phyloP scores from a whole-genome alignment of 2,329 filamentous ascomycete species.

The Arachnopeziza araneosa region DNA sequence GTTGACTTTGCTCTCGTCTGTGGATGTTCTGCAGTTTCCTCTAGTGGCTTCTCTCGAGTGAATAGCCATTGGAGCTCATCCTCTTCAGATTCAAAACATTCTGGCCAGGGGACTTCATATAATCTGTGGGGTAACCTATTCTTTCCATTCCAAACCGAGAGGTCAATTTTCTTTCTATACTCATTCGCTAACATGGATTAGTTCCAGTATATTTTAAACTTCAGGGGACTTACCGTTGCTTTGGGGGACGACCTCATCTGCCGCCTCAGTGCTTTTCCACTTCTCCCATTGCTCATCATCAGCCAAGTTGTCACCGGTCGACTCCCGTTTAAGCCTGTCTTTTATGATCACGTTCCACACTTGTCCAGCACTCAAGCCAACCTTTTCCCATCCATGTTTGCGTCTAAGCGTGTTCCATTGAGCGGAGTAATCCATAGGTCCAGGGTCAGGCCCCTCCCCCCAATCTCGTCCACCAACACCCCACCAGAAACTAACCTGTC shows the following conservation, averaged over 20 bases:
- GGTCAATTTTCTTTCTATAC: neutral
- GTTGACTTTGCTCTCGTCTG: neutral
- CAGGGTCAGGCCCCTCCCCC: neutral
- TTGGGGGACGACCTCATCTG: neutral
- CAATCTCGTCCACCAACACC: constrained; percentile 19
- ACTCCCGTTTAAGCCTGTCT: constrained; percentile 19
- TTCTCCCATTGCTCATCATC: constrained; percentile 18
- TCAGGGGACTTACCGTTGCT: neutral
- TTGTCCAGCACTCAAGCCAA: constrained; percentile 14
- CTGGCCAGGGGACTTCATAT: neutral
- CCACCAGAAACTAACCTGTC: constrained; percentile 26
- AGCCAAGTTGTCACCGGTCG: constrained; percentile 10
- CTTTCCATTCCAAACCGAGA: neutral
- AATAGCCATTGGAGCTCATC: constrained; percentile 15
- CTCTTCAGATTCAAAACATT: constrained; percentile 6
- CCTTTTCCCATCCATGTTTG: neutral
- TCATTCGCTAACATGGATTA: neutral
- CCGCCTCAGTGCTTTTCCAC: constrained; percentile 8
- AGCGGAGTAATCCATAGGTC: neutral
- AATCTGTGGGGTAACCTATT: neutral
- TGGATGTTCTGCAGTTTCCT: neutral
- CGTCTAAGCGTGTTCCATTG: constrained; percentile 18
- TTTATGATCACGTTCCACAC: constrained; percentile 22
- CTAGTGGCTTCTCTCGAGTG: constrained; percentile 8
- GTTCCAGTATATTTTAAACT: neutral